Conservation (phyloP, 805 yeast species). For the Naumovozyma baii region DNA sequence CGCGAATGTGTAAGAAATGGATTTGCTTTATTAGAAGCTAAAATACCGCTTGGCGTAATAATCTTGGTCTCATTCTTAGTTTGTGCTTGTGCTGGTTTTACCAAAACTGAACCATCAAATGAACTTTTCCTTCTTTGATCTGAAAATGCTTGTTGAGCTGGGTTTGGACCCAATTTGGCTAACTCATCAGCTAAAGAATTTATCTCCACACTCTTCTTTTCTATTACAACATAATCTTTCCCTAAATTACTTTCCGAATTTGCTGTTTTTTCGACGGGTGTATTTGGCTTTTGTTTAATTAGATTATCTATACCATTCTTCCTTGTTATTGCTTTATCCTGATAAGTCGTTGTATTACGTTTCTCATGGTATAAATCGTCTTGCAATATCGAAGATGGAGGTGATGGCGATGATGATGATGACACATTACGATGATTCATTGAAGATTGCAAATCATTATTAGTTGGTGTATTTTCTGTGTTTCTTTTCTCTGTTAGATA, state of each 20-base stretch:
- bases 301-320: not conserved
- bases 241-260: conserved; percentile 50
- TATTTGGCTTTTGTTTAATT: conserved; percentile 7
- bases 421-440: not conserved
- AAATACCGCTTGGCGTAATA: not conserved
- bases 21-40: not conserved
- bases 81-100: no score
- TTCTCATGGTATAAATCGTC: not conserved
- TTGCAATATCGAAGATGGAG: no score
- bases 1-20: conserved; percentile 33
- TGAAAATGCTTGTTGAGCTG: not conserved
- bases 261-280: not conserved
- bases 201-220: conserved; percentile 88
- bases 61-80: not conserved
- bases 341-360: not conserved
- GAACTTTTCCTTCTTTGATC: not conserved
- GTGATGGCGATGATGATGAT: not conserved
- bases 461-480: conserved; percentile 1
- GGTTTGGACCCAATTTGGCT: conserved; percentile 31
- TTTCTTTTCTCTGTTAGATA: conserved; percentile 39
- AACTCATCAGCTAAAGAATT: conserved; percentile 92
- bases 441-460: no score
- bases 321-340: not conserved
- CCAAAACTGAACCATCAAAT: no score
- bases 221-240: conserved; percentile 88